Percentiles rank a stretch among this genome's conserved stretches.
These are phyloP conservation scores for Pythium folliculosum DNA, from an alignment of 352 stramenopile genomes.

Conservation along the genomic window DNA sequence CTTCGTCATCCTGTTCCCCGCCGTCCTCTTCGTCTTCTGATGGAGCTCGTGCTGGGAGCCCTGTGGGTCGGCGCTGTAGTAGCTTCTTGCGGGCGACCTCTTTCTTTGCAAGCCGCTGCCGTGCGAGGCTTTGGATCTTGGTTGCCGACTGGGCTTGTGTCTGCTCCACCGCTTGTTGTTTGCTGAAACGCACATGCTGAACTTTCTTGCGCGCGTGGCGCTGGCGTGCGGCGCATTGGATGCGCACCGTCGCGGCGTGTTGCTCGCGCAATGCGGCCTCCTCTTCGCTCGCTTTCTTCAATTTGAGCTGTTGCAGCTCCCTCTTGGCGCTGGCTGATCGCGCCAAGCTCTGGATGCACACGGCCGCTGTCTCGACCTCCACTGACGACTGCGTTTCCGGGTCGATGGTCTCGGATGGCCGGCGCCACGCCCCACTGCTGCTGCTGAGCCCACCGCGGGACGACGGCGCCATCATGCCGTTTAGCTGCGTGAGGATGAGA, in stretches of 20 bases:
- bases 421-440: slow-evolving; percentile 12
- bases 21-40: slow-evolving; percentile 5
- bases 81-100: slow-evolving; percentile 37
- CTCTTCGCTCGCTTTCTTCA: slow-evolving; percentile 27
- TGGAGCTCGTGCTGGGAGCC: slow-evolving; percentile 9
- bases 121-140: slow-evolving; percentile 40
- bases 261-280: slow-evolving; percentile 15
- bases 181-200: slow-evolving; percentile 31
- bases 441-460: slow-evolving; percentile 13
- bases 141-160: slow-evolving; percentile 21
- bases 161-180: slow-evolving; percentile 12
- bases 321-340: slow-evolving; percentile 12
- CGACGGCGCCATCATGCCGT: slow-evolving; percentile 46
- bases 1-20: background rate
- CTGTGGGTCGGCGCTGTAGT: slow-evolving; percentile 34
- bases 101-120: slow-evolving; percentile 48
- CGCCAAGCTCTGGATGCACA: slow-evolving; percentile 43
- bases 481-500: slow-evolving; percentile 58
- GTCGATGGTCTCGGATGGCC: background rate
- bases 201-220: slow-evolving; percentile 36
- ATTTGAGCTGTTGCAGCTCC: slow-evolving; percentile 25
- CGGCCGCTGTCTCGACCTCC: slow-evolving; percentile 24
- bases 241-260: slow-evolving; percentile 37
- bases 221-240: slow-evolving; percentile 55
- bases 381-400: background rate